These are phyloP conservation scores for Penicillium steckii DNA, from an alignment of 495 filamentous ascomycete genomes.

Conservation along the genomic window DNA sequence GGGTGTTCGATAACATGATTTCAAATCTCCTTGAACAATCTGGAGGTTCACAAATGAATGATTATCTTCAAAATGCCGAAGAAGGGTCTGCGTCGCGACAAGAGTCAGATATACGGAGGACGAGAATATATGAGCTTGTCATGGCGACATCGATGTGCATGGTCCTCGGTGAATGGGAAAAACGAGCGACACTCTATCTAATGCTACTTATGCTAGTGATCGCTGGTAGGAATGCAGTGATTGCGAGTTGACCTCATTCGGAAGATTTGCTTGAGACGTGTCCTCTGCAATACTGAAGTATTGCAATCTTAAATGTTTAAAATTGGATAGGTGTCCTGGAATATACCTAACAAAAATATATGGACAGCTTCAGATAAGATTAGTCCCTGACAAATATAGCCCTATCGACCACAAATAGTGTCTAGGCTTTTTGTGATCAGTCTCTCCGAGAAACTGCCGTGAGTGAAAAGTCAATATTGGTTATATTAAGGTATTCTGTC, in stretches of 20 bases:
- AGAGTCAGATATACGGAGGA: neutral
- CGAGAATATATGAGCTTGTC: constrained; percentile 8
- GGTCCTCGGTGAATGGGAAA: constrained; percentile 21
- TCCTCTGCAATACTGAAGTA: no score
- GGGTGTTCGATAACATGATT: constrained; percentile 11
- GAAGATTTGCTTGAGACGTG: no score
- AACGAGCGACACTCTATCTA: constrained; percentile 6
- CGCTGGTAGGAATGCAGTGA: neutral
- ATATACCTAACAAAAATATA: no score
- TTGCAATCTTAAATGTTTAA: no score
- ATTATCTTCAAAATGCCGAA: neutral
- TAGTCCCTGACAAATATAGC: no score
- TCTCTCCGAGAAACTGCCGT: no score
- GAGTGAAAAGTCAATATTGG: no score
- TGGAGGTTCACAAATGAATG: neutral
- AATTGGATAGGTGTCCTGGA: no score
- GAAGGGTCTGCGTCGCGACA: neutral
- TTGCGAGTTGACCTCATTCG: neutral
- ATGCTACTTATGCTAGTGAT: neutral
- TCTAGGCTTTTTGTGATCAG: no score
- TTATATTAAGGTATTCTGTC: no score
- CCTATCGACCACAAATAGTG: no score
- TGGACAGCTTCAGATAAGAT: no score
- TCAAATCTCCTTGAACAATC: constrained; percentile 5
- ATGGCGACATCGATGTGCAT: constrained; percentile 19